phyloP scores from a whole-genome alignment of 2,329 filamentous ascomycete genomes.

The Pleochaeta shiraiana region DNA sequence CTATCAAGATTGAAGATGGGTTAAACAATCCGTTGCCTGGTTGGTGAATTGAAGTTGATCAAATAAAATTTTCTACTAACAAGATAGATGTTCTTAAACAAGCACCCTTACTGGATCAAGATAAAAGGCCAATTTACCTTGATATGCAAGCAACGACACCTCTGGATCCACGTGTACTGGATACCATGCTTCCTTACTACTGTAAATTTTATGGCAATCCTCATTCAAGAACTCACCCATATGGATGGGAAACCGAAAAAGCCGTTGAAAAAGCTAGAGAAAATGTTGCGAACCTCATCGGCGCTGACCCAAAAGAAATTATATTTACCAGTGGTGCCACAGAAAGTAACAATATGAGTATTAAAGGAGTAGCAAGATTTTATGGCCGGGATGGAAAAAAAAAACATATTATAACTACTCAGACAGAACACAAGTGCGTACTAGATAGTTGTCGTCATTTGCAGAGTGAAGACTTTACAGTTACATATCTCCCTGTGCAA shows the following conservation, averaged over 20 bases:
- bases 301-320: constrained; percentile 91
- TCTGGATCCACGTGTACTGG: constrained; percentile 79
- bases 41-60: constrained; percentile 15
- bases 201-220: constrained; percentile 92
- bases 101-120: constrained; percentile 81
- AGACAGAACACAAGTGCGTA: constrained; percentile 98
- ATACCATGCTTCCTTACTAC: constrained; percentile 90
- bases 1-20: constrained; percentile 23
- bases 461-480: constrained; percentile 87
- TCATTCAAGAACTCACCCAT: constrained; percentile 91
- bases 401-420: constrained; percentile 92
- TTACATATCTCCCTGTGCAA: constrained; percentile 92
- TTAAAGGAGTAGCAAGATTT: constrained; percentile 94
- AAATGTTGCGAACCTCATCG: constrained; percentile 70
- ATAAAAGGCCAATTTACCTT: constrained; percentile 83
- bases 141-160: constrained; percentile 98
- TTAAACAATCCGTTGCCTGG: constrained; percentile 66
- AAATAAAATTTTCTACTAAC: not conserved
- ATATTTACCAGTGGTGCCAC: constrained; percentile 97
- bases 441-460: constrained; percentile 92
- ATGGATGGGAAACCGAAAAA: constrained; percentile 96
- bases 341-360: constrained; percentile 99
- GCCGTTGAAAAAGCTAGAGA: constrained; percentile 71
- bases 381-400: constrained; percentile 89
- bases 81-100: constrained; percentile 56